Evolutionary conservation across 805 yeast genomes (phyloP), one percentile per base, ranked within the genome.

Genomic region (Metschnikowia corniflorae): DNA sequence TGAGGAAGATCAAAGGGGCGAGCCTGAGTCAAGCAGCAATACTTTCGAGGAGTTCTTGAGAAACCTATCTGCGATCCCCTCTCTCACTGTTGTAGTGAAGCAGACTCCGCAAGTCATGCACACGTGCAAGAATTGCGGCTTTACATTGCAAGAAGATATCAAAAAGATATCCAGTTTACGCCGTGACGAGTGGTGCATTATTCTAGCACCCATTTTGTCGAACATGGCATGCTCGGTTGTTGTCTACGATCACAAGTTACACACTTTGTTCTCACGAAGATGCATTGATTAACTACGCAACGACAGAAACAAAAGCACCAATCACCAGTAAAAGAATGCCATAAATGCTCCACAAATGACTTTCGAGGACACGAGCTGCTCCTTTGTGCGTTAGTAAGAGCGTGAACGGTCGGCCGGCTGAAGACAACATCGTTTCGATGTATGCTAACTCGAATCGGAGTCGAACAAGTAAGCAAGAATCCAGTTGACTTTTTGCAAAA

Each of bases 51-150:
- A 39, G 4, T 47, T 58, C 23, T 32, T 58, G 39, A 18, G 37
- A n/a, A 36, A 39, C 29, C 26, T 60, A 16, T 49, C 63, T 2
- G 31, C 48, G 4, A 51, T 63, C 18, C 46, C 51, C 6, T 33
- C 36, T 22, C 38, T 65, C 16, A 44, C 46, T 2, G 51, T 65
- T 7, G 50, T 52, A 5, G 49, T 63, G 27, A 52, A 49, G 33
- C 51, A 60, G 26, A 46, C 46, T 12, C 53, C 50, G 2, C 44
- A 33, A 21, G 48, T 43, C 14, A 36, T 55, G 28, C 55, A 53
- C 23, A 54, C 61, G 2, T 65, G 70, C 46, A 48, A 46, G 12
- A 60, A 54, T n/a, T 65, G 70, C 49, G 70, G 70, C 2, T 43
- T 49, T 19, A 40, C 41, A 5, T 39, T 37, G 14, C 32, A 37